phyloP scores from a whole-genome alignment of 768 basidiomycete genomes.

The Phylloporus arenicola region DNA sequence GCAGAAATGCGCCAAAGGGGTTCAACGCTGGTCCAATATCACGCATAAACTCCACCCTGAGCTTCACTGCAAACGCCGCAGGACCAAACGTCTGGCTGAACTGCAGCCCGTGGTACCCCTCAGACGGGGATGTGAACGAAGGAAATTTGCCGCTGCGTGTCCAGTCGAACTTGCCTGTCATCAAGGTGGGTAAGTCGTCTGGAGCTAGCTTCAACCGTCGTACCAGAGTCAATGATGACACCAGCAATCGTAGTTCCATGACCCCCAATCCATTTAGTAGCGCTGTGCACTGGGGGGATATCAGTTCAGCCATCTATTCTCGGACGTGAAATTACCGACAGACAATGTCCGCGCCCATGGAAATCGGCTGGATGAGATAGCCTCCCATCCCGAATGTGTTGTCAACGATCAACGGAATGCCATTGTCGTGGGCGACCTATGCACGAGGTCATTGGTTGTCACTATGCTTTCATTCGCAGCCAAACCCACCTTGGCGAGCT shows the following conservation, averaged over 20 bases:
- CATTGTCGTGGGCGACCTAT: slow-evolving; percentile 64
- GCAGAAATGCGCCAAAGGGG: slow-evolving; percentile 69
- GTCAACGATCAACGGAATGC: slow-evolving; percentile 76
- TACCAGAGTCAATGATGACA: slow-evolving; percentile 66
- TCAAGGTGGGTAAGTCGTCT: background rate
- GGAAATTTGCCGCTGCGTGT: slow-evolving; percentile 63
- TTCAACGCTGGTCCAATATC: slow-evolving; percentile 63
- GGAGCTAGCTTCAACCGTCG: background rate
- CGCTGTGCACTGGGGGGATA: slow-evolving; percentile 51
- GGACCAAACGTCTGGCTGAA: slow-evolving; percentile 65
- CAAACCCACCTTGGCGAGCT: slow-evolving; percentile 54
- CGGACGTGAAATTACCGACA: slow-evolving; percentile 29
- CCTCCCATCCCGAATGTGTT: slow-evolving; percentile 73
- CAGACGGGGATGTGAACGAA: slow-evolving; percentile 65
- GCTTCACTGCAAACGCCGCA: slow-evolving; percentile 58
- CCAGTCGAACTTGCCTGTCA: slow-evolving; percentile 58
- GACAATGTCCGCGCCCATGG: slow-evolving; percentile 74
- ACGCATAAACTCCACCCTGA: slow-evolving; percentile 58
- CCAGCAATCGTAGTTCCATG: slow-evolving; percentile 80
- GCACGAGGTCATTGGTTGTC: background rate
- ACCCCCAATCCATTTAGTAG: slow-evolving; percentile 82
- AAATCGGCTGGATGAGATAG: slow-evolving; percentile 65
- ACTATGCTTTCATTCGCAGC: too few relatives aligned
- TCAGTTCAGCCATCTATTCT: background rate
- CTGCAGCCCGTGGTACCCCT: slow-evolving; percentile 69